Percentiles rank a stretch among this genome's conserved stretches.
phyloP scores from a whole-genome alignment of 345 rosid species.

The Lepidium sativum region DNA sequence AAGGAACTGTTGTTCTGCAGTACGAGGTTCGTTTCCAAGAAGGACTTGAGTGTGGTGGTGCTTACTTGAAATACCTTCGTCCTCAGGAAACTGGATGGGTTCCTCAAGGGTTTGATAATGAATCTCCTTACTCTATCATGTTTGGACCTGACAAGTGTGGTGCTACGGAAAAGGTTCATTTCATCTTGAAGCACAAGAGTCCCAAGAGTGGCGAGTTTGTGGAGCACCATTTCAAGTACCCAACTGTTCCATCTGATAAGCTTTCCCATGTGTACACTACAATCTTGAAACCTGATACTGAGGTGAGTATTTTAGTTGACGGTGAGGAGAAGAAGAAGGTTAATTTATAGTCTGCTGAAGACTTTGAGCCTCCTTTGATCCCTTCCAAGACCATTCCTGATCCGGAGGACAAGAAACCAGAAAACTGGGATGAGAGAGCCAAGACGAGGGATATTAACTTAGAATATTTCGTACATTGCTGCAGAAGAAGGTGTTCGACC shows the following conservation, averaged over 20 bases:
- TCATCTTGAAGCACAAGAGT: conserved; percentile 73
- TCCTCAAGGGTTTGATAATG: conserved; percentile 50
- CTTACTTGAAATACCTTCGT: conserved; percentile 59
- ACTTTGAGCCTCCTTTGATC: conserved; percentile 70
- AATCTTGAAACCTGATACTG: conserved; percentile 60
- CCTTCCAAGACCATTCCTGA: conserved; percentile 76
- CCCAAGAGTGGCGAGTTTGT: conserved; percentile 69
- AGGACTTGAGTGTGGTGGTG: conserved; percentile 88
- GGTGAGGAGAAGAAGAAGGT: conserved; percentile 75
- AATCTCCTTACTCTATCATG: conserved; percentile 74
- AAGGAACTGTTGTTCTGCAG: conserved; percentile 56
- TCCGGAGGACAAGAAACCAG: conserved; percentile 74
- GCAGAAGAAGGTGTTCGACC: conserved; percentile 56
- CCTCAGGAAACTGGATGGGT: conserved; percentile 71
- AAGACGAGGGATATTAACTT: conserved; percentile 52
- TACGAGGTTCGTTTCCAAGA: conserved; percentile 64
- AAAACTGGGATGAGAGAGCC: conserved; percentile 80
- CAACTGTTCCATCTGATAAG: conserved; percentile 70
- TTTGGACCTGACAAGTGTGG: conserved; percentile 92
- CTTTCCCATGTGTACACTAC: conserved; percentile 74
- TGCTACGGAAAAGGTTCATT: conserved; percentile 73
- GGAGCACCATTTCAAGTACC: conserved; percentile 73
- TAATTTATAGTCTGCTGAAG: conserved; percentile 48
- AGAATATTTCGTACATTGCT: background rate
- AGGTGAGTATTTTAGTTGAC: conserved; percentile 48